Conservation (phyloP, 1,139 yeast genomes). For the Debaryomycetaceae sp. region DNA sequence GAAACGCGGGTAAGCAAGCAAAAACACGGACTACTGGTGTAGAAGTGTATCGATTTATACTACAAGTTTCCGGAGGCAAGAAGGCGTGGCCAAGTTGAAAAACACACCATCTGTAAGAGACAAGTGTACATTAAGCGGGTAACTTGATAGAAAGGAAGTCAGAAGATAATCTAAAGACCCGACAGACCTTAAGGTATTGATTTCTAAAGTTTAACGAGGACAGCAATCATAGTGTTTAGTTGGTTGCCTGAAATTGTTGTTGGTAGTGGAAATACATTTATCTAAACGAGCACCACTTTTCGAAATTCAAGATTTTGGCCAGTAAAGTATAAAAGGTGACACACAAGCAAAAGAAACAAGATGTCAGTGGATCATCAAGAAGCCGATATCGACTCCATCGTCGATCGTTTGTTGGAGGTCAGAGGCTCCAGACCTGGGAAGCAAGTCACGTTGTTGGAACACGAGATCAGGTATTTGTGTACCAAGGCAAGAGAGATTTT, state of each 20-base stretch:
- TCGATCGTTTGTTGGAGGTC: conserved; percentile 93
- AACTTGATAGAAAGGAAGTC: neutral
- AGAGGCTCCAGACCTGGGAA: conserved; percentile 98
- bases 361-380: conserved; percentile 61
- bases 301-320: neutral
- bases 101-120: neutral
- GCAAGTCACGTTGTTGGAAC: conserved; percentile 90
- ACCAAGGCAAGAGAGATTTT: conserved; percentile 97
- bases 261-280: neutral
- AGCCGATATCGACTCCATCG: conserved; percentile 95
- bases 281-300: neutral
- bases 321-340: neutral
- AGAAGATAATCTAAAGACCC: neutral
- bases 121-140: neutral
- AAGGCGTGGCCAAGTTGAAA: neutral
- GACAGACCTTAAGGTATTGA: neutral
- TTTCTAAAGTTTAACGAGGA: neutral
- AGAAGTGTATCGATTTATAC: neutral
- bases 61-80: neutral
- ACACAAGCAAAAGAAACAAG: neutral
- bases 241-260: neutral
- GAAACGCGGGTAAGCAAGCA: neutral
- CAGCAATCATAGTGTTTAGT: neutral
- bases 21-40: neutral
- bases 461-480: conserved; percentile 91